Evolutionary conservation across 306 rosid genomes (phyloP).

Genomic region (Rosa multiflora): DNA sequence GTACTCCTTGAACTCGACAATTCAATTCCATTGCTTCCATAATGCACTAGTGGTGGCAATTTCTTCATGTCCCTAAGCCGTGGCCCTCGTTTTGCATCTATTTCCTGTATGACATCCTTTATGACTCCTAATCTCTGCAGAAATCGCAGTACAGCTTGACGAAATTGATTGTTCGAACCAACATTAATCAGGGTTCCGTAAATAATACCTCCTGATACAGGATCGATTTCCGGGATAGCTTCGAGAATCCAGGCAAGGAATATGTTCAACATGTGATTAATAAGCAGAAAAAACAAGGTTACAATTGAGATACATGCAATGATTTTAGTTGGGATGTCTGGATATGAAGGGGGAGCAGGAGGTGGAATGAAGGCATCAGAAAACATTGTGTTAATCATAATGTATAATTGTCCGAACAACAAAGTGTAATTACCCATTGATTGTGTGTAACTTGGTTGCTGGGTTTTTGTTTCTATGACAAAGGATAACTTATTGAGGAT

Average conservation of each 20-base stretch:
- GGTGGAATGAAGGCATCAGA: conserved; percentile 11
- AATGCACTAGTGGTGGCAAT: conserved; percentile 48
- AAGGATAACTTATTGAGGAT: not conserved
- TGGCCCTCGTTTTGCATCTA: conserved; percentile 33
- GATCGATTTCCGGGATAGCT: conserved; percentile 8
- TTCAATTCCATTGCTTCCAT: conserved; percentile 32
- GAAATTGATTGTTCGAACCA: not conserved
- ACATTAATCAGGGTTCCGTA: not conserved
- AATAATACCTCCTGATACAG: conserved; percentile 11
- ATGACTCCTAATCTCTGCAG: conserved; percentile 21
- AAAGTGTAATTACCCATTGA: not conserved
- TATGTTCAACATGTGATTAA: conserved; percentile 24
- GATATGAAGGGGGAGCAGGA: not conserved
- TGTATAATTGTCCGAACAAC: conserved; percentile 13
- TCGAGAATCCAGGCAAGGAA: conserved; percentile 29
- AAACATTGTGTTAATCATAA: conserved; percentile 12
- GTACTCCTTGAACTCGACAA: conserved; percentile 6
- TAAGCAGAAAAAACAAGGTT: conserved; percentile 26
- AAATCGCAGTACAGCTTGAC: conserved; percentile 17
- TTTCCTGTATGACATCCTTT: not conserved
- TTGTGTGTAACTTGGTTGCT: not conserved
- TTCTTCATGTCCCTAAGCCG: conserved; percentile 42
- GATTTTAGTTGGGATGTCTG: conserved; percentile 29
- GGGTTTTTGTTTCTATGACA: not conserved
- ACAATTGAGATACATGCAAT: conserved; percentile 26